Conservation (phyloP, 2,329 filamentous ascomycete genomes). For the Aureobasidium sp. region DNA sequence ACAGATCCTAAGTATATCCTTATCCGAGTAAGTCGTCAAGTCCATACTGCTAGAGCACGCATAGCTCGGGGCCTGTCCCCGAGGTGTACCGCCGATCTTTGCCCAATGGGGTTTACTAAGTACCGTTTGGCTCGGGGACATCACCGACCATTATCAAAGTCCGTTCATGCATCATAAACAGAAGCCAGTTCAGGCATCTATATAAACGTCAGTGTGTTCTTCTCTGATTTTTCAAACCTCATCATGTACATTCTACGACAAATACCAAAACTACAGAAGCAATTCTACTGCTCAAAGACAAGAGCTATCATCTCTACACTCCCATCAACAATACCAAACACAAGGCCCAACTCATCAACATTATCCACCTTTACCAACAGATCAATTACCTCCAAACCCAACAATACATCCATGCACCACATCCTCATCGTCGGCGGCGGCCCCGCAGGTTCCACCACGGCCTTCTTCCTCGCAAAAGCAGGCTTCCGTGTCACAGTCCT, state of each 20-base stretch:
- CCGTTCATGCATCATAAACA: neutral
- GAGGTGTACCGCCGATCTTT: neutral
- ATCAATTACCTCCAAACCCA: neutral
- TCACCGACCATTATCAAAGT: neutral
- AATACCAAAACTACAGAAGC: neutral
- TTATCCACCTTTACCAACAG: neutral
- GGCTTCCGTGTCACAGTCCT: conserved; percentile 19
- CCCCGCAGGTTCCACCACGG: conserved; percentile 19
- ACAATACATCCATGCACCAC: neutral
- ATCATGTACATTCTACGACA: neutral
- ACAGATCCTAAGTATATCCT: neutral
- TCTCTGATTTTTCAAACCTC: neutral
- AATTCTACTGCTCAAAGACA: neutral
- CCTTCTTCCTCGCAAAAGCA: conserved; percentile 20
- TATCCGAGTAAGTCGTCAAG: neutral
- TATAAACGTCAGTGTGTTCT: neutral
- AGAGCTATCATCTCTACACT: neutral
- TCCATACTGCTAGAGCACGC: neutral
- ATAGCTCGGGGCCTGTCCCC: neutral
- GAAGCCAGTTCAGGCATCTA: neutral
- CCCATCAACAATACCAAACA: neutral
- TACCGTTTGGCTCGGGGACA: neutral
- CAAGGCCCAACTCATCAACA: too few relatives aligned
- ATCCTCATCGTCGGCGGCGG: conserved; percentile 21
- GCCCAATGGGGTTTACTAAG: neutral